Evolutionary conservation across 306 rosid species (phyloP), one percentile per base, ranked within the genome.

Genomic region (Trifolium pratense): DNA sequence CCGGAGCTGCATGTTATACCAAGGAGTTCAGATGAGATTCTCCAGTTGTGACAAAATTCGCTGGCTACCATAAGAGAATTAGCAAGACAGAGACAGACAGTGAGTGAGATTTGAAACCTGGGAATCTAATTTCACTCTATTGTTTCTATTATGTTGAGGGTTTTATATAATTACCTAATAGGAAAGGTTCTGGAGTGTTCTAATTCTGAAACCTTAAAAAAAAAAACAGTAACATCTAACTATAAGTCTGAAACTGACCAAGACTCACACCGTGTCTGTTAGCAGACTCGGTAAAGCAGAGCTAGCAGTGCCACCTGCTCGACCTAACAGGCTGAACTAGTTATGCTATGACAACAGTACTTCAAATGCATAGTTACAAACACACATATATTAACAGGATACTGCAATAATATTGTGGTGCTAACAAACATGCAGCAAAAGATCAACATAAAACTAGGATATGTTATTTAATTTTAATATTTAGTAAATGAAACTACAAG

Each of bases 351-450:
- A 62, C 15, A 31, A 62, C 67, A 34, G 70, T 51, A 64, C 51
- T 39, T 64, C 16, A 64, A 18, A 64, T 64, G 32, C 17, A 64
- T 64, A 64, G 51, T 31, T 64, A 64, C 51, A 64, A 64, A 26
- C 3, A 26, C 31, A 26, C 16, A 64, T 29, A 12, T 39, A 37
- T 29, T 42, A 64, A 18, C 69, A 37, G 51, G 17, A 64, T 6
- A 5, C 31, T 37, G 32, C 7, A 64, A 64, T 21, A 9, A 26
- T 43, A 23, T 42, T 40, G 56, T 40, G 20, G 36, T 66, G 31
- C 31, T 3, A 26, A 36, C 40, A 56, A 14, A 13, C 69, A 32
- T 46, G 5, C 55, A 46, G 48, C 36, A 31, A 49, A 46, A 15
- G 58, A 42, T 26, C 46, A 29, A 48, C 55, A 71, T 25, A 39